A percentile compares a stretch with the other conserved stretches of the same genome.
phyloP scores from a whole-genome alignment of 2,329 filamentous ascomycete species.

The Cytospora piceicola region DNA sequence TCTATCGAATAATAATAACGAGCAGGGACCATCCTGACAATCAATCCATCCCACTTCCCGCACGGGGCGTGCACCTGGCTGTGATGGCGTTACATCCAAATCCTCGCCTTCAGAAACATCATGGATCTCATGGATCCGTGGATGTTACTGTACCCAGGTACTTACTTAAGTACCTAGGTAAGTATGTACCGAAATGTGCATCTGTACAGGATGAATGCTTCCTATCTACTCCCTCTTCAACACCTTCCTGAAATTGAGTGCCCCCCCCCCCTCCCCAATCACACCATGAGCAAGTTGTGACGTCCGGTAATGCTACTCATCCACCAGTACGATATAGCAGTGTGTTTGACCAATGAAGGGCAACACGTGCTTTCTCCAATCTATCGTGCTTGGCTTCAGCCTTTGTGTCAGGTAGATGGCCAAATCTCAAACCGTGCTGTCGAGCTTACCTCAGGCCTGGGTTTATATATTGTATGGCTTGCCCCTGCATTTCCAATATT shows the following conservation, averaged over 20 bases:
- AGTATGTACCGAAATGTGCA: no score
- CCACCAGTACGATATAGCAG: background rate
- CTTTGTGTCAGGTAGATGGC: background rate
- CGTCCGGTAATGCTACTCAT: background rate
- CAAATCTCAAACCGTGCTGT: no score
- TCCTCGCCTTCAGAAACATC: no score
- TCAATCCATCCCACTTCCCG: background rate
- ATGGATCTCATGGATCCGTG: no score
- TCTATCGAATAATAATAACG: background rate
- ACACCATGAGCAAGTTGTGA: background rate
- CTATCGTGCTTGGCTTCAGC: background rate
- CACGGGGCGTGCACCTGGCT: background rate
- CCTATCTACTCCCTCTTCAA: no score
- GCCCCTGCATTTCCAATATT: no score
- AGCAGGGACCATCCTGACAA: background rate
- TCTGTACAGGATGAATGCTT: no score
- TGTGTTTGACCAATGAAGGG: background rate
- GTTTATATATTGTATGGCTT: no score
- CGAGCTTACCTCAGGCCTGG: no score
- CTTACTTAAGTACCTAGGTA: no score
- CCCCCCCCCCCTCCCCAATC: background rate
- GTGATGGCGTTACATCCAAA: background rate
- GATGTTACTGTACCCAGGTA: background rate
- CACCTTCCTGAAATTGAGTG: background rate
- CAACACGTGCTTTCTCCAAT: background rate